Evolutionary conservation across 2,329 filamentous ascomycete genomes (phyloP).

Genomic region (Basipetospora sp.): DNA sequence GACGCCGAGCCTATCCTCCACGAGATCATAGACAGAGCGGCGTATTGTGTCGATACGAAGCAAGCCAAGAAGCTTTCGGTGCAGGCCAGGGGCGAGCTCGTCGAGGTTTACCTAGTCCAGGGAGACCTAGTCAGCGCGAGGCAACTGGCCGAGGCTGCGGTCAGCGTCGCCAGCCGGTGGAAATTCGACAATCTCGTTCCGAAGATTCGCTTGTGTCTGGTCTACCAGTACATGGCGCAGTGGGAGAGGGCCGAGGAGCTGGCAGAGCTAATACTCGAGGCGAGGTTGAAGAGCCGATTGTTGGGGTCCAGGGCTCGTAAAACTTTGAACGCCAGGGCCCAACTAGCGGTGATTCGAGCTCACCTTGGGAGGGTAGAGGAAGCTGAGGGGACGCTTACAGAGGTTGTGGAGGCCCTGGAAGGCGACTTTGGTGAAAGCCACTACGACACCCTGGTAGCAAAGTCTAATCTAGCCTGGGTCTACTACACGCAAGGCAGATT

Average conservation of each 20-base stretch:
- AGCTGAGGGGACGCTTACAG: conserved; percentile 1
- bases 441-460: conserved; percentile 2
- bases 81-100: not conserved
- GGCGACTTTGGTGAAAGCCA: not conserved
- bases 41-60: not conserved
- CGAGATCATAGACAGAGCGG: not conserved
- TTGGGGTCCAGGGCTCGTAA: not conserved
- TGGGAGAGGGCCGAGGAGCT: not conserved
- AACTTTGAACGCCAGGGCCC: not conserved
- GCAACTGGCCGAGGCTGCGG: not conserved
- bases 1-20: not conserved
- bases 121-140: not conserved
- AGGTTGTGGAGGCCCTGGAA: conserved; percentile 5
- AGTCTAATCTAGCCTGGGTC: conserved; percentile 1
- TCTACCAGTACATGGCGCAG: conserved; percentile 1
- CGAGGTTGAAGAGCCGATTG: not conserved
- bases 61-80: not conserved
- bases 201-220: not conserved
- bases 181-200: not conserved
- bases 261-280: not conserved
- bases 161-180: not conserved
- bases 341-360: conserved; percentile 2
- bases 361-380: not conserved
- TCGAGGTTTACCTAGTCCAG: not conserved
- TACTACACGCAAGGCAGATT: conserved; percentile 18